These are phyloP conservation scores for Zelonia costaricensis DNA, from an alignment of 208 protist genomes.

Conservation along the genomic window DNA sequence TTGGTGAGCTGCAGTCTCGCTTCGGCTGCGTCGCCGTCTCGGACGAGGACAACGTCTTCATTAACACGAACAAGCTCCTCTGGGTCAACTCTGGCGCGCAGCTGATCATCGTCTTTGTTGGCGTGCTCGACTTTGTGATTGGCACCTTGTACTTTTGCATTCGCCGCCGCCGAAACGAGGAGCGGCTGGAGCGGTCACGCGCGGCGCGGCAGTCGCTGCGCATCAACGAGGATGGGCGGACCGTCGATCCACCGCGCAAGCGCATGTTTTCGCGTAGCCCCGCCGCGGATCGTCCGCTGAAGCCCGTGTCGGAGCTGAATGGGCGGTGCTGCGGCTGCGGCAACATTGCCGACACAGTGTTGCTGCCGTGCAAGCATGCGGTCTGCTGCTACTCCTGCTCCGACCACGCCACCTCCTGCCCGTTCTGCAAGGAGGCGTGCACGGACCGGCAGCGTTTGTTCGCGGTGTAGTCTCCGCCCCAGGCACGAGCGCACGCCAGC, in stretches of 20 bases:
- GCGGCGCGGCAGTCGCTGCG: slow-evolving; percentile 15
- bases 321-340: slow-evolving; percentile 56
- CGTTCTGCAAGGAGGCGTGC: slow-evolving; percentile 42
- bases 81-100: slow-evolving; percentile 28
- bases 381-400: slow-evolving; percentile 51
- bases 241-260: slow-evolving; percentile 4
- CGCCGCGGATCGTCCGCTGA: slow-evolving; percentile 12
- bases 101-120: slow-evolving; percentile 34
- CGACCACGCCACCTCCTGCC: slow-evolving; percentile 39
- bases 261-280: slow-evolving; percentile 15
- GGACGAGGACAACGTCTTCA: slow-evolving; percentile 26
- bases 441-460: slow-evolving; percentile 37
- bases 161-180: slow-evolving; percentile 24
- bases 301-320: slow-evolving; percentile 39
- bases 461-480: slow-evolving; percentile 16
- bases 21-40: slow-evolving; percentile 34
- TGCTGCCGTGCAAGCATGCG: slow-evolving; percentile 54
- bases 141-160: slow-evolving; percentile 34
- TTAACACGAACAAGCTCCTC: slow-evolving; percentile 31
- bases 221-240: slow-evolving; percentile 28
- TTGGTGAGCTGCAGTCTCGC: slow-evolving; percentile 13
- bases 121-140: slow-evolving; percentile 29
- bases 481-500: neutral
- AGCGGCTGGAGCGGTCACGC: slow-evolving; percentile 31
- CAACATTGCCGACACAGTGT: slow-evolving; percentile 37